These are phyloP conservation scores for Scopulariopsis brevicaulis DNA, from an alignment of 2,329 filamentous ascomycete species.

Conservation along the genomic window DNA sequence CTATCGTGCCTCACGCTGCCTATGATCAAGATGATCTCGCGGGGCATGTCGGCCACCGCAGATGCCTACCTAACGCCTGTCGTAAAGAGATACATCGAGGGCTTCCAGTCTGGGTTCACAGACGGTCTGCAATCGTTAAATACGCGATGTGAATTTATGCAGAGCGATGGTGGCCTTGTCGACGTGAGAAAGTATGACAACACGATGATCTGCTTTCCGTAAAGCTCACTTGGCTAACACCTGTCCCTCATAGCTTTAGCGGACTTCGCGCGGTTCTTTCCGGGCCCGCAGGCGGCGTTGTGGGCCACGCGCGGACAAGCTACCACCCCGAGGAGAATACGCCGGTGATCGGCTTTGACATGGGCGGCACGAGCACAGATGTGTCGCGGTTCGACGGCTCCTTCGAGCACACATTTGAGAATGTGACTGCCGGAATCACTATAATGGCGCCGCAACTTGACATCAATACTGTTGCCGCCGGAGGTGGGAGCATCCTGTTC, in stretches of 20 bases:
- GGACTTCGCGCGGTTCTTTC: conserved; percentile 60
- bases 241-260: conserved; percentile 34
- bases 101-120: conserved; percentile 16
- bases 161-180: conserved; percentile 40
- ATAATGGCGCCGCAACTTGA: conserved; percentile 72
- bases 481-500: conserved; percentile 59
- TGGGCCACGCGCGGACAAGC: conserved; percentile 29
- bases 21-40: conserved; percentile 39
- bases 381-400: conserved; percentile 52
- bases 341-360: conserved; percentile 2
- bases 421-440: conserved; percentile 65
- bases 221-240: neutral
- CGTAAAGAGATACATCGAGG: neutral
- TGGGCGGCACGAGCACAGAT: conserved; percentile 59
- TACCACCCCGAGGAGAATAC: neutral
- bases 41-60: conserved; percentile 26
- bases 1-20: conserved; percentile 15
- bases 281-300: conserved; percentile 67
- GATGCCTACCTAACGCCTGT: conserved; percentile 28
- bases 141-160: conserved; percentile 53
- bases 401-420: conserved; percentile 49
- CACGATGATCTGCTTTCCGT: neutral
- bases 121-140: conserved; percentile 13
- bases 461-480: conserved; percentile 71
- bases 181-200: conserved; percentile 36